phyloP scores from a whole-genome alignment of 495 filamentous ascomycete species.

The Trypethelium eluteriae region DNA sequence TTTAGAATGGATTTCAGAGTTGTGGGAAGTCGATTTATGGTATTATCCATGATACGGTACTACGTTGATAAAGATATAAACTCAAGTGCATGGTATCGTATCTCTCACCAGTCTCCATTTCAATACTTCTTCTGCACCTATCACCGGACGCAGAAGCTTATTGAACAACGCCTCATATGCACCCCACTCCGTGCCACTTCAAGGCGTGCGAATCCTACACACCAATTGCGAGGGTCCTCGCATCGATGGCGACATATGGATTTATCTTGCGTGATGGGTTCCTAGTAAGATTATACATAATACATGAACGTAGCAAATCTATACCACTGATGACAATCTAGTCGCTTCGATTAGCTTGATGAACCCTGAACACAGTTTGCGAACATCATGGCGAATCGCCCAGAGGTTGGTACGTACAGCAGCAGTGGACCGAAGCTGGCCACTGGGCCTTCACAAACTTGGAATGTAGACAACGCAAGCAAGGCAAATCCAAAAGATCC shows the following conservation, averaged over 20 bases:
- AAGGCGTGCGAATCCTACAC: neutral
- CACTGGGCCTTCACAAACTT: neutral
- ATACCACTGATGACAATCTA: neutral
- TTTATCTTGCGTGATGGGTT: neutral
- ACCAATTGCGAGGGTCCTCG: neutral
- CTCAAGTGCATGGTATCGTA: too few relatives aligned
- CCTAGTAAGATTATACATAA: neutral
- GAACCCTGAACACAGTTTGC: neutral
- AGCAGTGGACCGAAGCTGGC: neutral
- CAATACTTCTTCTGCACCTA: neutral
- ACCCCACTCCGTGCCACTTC: neutral
- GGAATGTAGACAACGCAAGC: neutral
- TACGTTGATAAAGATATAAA: too few relatives aligned
- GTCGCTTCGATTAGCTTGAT: neutral
- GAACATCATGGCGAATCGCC: neutral
- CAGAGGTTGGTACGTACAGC: neutral
- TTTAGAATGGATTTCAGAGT: neutral
- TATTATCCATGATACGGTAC: neutral
- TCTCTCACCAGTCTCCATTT: neutral
- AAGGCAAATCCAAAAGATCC: neutral
- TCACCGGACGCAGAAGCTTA: neutral
- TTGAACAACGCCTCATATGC: neutral
- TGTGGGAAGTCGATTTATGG: neutral
- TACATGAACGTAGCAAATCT: neutral
- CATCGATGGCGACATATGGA: slow-evolving; percentile 7